These are phyloP conservation scores for Coemansia reversa DNA, from an alignment of 192 early-diverging fungal species.

Conservation along the genomic window DNA sequence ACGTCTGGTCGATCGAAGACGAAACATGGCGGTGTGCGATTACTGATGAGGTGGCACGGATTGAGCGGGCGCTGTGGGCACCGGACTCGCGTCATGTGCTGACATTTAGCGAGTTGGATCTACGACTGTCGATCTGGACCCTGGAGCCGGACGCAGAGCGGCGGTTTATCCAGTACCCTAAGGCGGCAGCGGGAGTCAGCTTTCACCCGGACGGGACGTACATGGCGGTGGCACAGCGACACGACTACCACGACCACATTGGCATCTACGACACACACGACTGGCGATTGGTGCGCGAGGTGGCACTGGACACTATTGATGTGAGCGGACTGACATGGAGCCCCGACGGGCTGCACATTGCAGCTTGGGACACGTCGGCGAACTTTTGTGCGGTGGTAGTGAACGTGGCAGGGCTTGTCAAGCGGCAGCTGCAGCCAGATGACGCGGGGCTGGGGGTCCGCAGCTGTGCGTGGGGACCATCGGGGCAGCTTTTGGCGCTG, in stretches of 20 bases:
- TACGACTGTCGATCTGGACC: conserved; percentile 51
- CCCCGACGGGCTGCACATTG: conserved; percentile 48
- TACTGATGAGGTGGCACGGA: conserved; percentile 31
- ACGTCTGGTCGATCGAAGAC: conserved; percentile 52
- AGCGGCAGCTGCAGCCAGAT: conserved; percentile 21
- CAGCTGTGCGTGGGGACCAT: conserved; percentile 33
- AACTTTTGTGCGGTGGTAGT: conserved; percentile 20
- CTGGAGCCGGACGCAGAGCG: conserved; percentile 26
- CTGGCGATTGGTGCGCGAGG: conserved; percentile 41
- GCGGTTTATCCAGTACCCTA: conserved; percentile 47
- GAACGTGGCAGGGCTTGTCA: conserved; percentile 36
- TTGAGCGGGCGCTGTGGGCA: conserved; percentile 40
- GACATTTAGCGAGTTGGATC: conserved; percentile 49
- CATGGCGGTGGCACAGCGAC: conserved; percentile 50
- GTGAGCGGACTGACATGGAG: conserved; percentile 30
- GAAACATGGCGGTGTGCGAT: conserved; percentile 41
- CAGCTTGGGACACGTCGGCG: conserved; percentile 32
- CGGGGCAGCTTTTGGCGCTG: conserved; percentile 46
- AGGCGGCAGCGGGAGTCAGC: conserved; percentile 16
- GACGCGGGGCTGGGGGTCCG: conserved; percentile 32
- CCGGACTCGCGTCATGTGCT: conserved; percentile 35
- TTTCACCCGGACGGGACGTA: conserved; percentile 39
- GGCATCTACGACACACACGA: conserved; percentile 38
- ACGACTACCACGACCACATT: conserved; percentile 47
- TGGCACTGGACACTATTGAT: conserved; percentile 29